Evolutionary conservation across 257 asterid species (phyloP).

Genomic region (Coffea eugenioides): DNA sequence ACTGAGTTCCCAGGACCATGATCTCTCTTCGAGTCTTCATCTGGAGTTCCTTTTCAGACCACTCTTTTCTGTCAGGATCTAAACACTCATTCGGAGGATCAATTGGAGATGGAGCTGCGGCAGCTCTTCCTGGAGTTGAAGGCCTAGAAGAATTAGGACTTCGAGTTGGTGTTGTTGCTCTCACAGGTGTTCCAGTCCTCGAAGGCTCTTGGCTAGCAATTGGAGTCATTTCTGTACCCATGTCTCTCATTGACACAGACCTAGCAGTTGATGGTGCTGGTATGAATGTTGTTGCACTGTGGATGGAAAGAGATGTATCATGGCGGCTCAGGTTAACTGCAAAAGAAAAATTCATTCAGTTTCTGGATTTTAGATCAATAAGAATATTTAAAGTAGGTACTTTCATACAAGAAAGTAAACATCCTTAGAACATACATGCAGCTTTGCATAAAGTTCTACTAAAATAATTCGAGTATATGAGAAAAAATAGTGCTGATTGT

Average conservation of each 20-base stretch:
- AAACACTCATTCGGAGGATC: conserved; percentile 28
- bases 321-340: conserved; percentile 43
- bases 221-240: conserved; percentile 99
- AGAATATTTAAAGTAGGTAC: not conserved
- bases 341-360: conserved; percentile 7
- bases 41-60: conserved; percentile 77
- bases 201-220: conserved; percentile 97
- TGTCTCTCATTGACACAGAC: conserved; percentile 97
- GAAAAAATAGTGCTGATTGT: not conserved
- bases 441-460: not conserved
- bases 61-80: conserved; percentile 34
- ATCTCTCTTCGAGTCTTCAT: conserved; percentile 85
- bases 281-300: conserved; percentile 29
- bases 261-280: conserved; percentile 49
- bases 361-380: not conserved
- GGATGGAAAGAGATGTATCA: conserved; percentile 38
- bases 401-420: not conserved
- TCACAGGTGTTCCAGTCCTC: conserved; percentile 76
- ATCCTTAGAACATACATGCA: not conserved
- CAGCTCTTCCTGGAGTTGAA: conserved; percentile 80
- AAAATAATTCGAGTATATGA: not conserved
- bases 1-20: conserved; percentile 81
- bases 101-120: conserved; percentile 48
- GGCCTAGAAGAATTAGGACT: conserved; percentile 87
- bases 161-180: conserved; percentile 82